Conservation (phyloP, 2,329 filamentous ascomycete species). For the Colletotrichum echinochloae region DNA sequence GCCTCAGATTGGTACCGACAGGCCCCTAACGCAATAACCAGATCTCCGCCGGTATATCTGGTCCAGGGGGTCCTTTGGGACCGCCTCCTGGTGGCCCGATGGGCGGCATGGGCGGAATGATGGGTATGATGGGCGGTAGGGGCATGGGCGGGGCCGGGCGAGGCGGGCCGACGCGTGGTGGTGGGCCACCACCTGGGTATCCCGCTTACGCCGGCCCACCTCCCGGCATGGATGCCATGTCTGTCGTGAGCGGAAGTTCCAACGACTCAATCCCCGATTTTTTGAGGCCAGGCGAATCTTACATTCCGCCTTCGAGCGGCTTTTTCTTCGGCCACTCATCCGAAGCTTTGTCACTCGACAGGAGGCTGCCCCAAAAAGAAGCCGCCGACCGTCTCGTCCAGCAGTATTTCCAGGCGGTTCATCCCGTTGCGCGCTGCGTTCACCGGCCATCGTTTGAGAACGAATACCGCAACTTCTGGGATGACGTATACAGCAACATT, state of each 20-base stretch:
- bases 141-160: conserved; percentile 35
- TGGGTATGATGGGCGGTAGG: conserved; percentile 33
- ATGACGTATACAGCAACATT: conserved; percentile 66
- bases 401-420: conserved; percentile 76
- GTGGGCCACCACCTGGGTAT: conserved; percentile 41
- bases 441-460: conserved; percentile 76
- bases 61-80: conserved; percentile 40
- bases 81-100: conserved; percentile 30
- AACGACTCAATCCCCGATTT: conserved; percentile 60
- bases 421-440: conserved; percentile 75
- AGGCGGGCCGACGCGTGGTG: conserved; percentile 39
- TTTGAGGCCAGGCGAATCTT: conserved; percentile 73
- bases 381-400: conserved; percentile 72
- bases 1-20: background rate
- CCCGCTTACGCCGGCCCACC: conserved; percentile 38
- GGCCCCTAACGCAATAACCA: conserved; percentile 37
- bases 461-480: conserved; percentile 75
- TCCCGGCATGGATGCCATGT: conserved; percentile 41
- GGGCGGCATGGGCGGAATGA: conserved; percentile 38
- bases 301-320: conserved; percentile 75
- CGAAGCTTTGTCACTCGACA: conserved; percentile 63
- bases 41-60: conserved; percentile 52
- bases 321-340: conserved; percentile 72
- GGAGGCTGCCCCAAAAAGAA: conserved; percentile 69
- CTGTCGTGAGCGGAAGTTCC: conserved; percentile 44